Percentiles rank a stretch among this genome's conserved stretches.
Evolutionary conservation across 1,284 basidiomycete species (phyloP).

Genomic region (Trametes polyzona): DNA sequence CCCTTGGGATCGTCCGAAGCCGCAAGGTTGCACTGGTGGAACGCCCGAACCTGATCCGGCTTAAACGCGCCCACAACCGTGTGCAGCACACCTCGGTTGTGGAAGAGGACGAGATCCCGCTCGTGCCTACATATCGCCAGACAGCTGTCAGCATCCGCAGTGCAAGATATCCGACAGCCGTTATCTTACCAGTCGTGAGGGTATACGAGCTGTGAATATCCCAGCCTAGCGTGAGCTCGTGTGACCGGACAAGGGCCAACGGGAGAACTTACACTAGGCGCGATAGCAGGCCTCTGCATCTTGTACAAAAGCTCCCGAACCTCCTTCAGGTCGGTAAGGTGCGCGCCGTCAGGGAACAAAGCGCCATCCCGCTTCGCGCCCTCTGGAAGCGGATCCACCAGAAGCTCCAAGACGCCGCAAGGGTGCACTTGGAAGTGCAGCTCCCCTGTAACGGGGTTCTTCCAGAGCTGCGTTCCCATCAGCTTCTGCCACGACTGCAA

Average conservation of each 20-base stretch:
- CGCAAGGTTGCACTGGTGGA: conserved; percentile 85
- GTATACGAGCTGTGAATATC: conserved; percentile 51
- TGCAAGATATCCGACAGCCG: background rate
- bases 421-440: conserved; percentile 83
- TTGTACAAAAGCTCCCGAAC: conserved; percentile 77
- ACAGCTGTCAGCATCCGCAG: background rate
- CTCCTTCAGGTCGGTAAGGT: conserved; percentile 68
- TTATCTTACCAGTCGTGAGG: conserved; percentile 61
- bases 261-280: conserved; percentile 52
- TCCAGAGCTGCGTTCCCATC: conserved; percentile 62
- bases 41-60: conserved; percentile 71
- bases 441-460: conserved; percentile 78
- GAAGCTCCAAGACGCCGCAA: conserved; percentile 59
- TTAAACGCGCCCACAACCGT: conserved; percentile 78
- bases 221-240: conserved; percentile 6
- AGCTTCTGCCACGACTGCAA: background rate
- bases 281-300: conserved; percentile 83
- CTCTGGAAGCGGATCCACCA: conserved; percentile 66
- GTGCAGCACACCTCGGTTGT: conserved; percentile 79
- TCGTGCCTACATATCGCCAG: conserved; percentile 43
- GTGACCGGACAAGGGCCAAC: background rate
- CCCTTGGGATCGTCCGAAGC: conserved; percentile 73
- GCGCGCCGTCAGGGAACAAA: conserved; percentile 77
- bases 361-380: conserved; percentile 54
- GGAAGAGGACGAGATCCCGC: conserved; percentile 70